These are phyloP conservation scores for Lactifluus echinatus DNA, from an alignment of 768 basidiomycete species.

Conservation along the genomic window DNA sequence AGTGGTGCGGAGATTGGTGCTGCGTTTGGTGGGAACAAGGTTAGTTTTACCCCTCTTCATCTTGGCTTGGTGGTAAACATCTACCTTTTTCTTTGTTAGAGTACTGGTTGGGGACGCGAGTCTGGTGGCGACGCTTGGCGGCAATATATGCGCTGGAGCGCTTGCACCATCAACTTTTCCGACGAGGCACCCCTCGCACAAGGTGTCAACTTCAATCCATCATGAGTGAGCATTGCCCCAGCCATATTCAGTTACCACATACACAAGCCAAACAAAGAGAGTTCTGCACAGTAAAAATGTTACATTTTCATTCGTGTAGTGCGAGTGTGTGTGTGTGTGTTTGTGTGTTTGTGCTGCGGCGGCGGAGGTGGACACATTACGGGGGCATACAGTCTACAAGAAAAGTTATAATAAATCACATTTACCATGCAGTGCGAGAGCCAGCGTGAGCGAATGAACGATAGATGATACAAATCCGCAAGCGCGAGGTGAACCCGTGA, in stretches of 20 bases:
- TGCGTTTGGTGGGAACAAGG: slow-evolving; percentile 94
- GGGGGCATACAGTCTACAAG: slow-evolving; percentile 15
- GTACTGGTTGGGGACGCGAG: slow-evolving; percentile 91
- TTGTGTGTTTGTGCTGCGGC: background rate
- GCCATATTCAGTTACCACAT: no score
- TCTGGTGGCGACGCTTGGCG: slow-evolving; percentile 99
- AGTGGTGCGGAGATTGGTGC: slow-evolving; percentile 73
- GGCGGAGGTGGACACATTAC: slow-evolving; percentile 10
- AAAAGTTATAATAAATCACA: slow-evolving; percentile 20
- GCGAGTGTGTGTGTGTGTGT: background rate
- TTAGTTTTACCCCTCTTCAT: slow-evolving; percentile 25
- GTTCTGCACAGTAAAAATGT: background rate
- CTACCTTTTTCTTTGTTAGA: slow-evolving; percentile 34
- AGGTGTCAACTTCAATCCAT: slow-evolving; percentile 74
- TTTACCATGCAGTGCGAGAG: slow-evolving; percentile 21
- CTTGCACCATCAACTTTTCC: slow-evolving; percentile 90
- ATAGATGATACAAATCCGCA: slow-evolving; percentile 23
- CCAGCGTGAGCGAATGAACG: slow-evolving; percentile 26
- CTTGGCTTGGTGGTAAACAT: background rate
- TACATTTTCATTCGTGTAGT: slow-evolving; percentile 16
- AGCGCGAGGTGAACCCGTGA: slow-evolving; percentile 16
- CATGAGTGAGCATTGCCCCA: slow-evolving; percentile 11
- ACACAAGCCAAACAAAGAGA: background rate
- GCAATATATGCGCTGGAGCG: slow-evolving; percentile 88
- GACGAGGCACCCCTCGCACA: slow-evolving; percentile 86